These are phyloP conservation scores for Aspergillus hiratsukae DNA, from an alignment of 2,329 filamentous ascomycete species.

Conservation along the genomic window DNA sequence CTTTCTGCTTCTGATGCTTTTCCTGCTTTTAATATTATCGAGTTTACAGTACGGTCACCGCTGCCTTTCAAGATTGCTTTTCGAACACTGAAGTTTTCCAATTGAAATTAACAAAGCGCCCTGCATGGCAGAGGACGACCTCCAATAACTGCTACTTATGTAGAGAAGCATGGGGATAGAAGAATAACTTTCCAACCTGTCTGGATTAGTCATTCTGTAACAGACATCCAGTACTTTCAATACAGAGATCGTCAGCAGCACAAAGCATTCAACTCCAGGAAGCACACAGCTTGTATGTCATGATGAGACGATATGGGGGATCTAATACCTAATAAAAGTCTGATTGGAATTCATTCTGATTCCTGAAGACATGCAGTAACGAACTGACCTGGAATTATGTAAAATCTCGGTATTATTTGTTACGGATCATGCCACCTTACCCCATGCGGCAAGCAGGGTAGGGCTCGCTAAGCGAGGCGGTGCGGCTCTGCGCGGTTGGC, in stretches of 20 bases:
- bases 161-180: neutral
- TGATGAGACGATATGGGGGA: neutral
- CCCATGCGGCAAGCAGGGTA: slow-evolving; percentile 29
- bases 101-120: neutral
- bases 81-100: neutral
- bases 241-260: neutral
- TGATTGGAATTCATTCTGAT: neutral
- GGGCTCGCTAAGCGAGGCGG: slow-evolving; percentile 44
- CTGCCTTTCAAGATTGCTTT: neutral
- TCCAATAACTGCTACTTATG: neutral
- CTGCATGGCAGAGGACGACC: neutral
- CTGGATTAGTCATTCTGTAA: neutral
- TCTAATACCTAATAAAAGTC: neutral
- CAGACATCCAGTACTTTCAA: neutral
- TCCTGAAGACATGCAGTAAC: neutral
- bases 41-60: neutral
- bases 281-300: neutral
- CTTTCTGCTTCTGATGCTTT: neutral
- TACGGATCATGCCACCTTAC: slow-evolving; percentile 15
- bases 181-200: neutral
- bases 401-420: neutral
- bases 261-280: neutral
- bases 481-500: slow-evolving; percentile 33
- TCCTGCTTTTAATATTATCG: neutral
- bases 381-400: neutral